phyloP scores from a whole-genome alignment of 768 basidiomycete genomes.

The Erythrobasidium yunnanense region DNA sequence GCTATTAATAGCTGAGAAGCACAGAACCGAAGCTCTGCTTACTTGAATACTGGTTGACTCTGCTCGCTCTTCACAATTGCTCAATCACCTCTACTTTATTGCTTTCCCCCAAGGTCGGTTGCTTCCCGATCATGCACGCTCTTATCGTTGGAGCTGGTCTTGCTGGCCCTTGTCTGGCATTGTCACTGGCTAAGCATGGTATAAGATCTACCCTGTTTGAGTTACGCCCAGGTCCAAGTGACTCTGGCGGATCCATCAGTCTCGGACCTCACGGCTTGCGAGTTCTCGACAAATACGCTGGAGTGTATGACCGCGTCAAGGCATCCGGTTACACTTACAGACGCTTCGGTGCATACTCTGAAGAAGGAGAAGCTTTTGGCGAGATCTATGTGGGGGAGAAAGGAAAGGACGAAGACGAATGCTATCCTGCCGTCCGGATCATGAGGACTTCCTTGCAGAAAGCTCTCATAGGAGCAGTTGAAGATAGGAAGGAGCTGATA shows the following conservation, averaged over 20 bases:
- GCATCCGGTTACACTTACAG: constrained; percentile 29
- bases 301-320: constrained; percentile 29
- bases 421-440: constrained; percentile 32
- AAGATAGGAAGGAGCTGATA: constrained; percentile 25
- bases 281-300: constrained; percentile 32
- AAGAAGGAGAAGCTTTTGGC: constrained; percentile 27
- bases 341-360: constrained; percentile 26
- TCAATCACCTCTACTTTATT: too few species aligned
- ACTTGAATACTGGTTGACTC: too few species aligned
- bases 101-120: too few species aligned
- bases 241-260: constrained; percentile 33
- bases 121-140: too few species aligned
- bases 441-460: constrained; percentile 31
- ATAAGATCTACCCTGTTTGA: constrained; percentile 36
- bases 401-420: not conserved
- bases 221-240: constrained; percentile 6
- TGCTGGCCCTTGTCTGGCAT: constrained; percentile 29
- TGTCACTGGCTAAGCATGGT: constrained; percentile 28
- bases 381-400: constrained; percentile 15
- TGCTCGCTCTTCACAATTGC: too few species aligned
- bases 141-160: constrained; percentile 18
- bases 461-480: constrained; percentile 30
- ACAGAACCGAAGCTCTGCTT: too few species aligned
- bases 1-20: too few species aligned
- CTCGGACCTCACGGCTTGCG: constrained; percentile 33